A percentile compares a stretch with the other conserved stretches of the same genome.
These are phyloP conservation scores for Sequoiadendron giganteum DNA, from an alignment of 75 land plant species.

Conservation along the genomic window DNA sequence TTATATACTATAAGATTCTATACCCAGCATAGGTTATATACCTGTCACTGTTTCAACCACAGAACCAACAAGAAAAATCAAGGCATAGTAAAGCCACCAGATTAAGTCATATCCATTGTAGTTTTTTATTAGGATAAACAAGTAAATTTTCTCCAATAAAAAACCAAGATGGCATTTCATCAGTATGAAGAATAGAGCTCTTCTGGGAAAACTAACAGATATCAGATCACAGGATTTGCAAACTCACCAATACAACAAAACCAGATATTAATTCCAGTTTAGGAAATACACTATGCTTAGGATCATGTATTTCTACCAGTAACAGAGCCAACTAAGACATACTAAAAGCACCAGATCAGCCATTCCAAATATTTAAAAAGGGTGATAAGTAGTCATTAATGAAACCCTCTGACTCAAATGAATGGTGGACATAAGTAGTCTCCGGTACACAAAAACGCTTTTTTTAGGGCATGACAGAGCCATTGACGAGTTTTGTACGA, in stretches of 20 bases:
- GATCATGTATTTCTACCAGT: neutral
- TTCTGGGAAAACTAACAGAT: neutral
- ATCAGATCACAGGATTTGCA: neutral
- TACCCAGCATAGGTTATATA: neutral
- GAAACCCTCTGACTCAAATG: too few species aligned
- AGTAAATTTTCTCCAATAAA: too few species aligned
- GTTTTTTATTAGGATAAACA: neutral
- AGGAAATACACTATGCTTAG: neutral
- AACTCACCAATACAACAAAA: too few species aligned
- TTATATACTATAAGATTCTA: neutral
- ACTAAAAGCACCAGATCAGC: neutral
- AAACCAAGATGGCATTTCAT: neutral
- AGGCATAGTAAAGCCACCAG: neutral
- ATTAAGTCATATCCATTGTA: neutral
- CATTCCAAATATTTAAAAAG: too few species aligned
- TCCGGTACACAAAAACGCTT: too few species aligned
- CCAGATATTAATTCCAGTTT: too few species aligned
- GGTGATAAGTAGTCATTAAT: too few species aligned
- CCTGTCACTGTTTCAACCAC: neutral
- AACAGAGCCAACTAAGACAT: neutral
- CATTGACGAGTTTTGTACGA: too few species aligned
- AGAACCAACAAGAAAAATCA: neutral
- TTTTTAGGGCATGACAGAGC: too few species aligned
- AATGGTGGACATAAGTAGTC: too few species aligned
- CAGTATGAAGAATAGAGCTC: too few species aligned